Evolutionary conservation across 805 yeast genomes (phyloP), one percentile per base, ranked within the genome.

Genomic region (Wickerhamiella bombiphila): DNA sequence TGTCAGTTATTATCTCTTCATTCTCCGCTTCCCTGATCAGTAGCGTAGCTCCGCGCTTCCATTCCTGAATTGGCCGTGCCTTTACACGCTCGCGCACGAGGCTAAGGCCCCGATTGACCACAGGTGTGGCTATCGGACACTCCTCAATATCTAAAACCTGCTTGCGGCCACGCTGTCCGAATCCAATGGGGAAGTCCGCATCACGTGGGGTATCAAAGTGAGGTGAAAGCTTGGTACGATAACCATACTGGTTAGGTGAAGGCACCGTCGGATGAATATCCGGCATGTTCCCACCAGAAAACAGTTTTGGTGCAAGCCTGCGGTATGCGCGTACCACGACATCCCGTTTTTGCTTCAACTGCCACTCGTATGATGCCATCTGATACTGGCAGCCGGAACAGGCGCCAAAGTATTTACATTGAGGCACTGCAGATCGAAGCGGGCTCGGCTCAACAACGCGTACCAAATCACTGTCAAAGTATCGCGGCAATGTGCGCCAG

Each of bases 371-470:
- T 2, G 70, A 65, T 24, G 85, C 61, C 56, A 74, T 74, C 55
- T 91, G 97, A 54, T 75, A 83, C 60, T 91, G 97, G 57, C 97
- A 86, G 3, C 97, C 97, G 1, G 94, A 81, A 56, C 96, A 86
- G 45, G 73, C 72, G 11, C 94, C 94, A 60, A 88, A 91, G 60
- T 91, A 91, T 45, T 71, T 67, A 60, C 94, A 83, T 46, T 69
- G 69, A 40, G 78, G 72, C 37, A 80, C 65, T 4, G 62, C 54
- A 42, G 81, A 65, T 34, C 71, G 58, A 51, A 71, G 60, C 3
- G 44, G 39, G 0, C 78, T 65, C 2, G 63, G 49, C 43, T 59
- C 39, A 2, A 61, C 49, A 3, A 82, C 69, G 28, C 65, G 57
- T 16, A 81, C 53, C 36, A 86, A 59, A 53, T 88, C 96, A 8